Base-by-base conservation (phyloP, 192 early-diverging fungal species). In the Gigaspora rosea region DNA sequence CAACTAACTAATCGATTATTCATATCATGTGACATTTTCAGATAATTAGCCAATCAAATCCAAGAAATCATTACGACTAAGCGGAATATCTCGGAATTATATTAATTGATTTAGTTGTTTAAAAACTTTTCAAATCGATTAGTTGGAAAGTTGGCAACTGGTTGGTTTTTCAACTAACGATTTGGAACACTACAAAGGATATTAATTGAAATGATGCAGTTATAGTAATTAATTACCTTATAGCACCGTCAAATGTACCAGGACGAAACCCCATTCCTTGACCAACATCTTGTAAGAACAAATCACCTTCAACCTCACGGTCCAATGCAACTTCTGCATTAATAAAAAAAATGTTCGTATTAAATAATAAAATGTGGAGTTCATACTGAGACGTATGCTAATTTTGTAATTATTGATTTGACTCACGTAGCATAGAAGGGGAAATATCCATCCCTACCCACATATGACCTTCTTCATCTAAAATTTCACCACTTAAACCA, bases 391-490 rank as follows among this genome's bases (percentile, higher is more conserved):
- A 41, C n/a, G 32, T 27, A 27, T 27, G n/a, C n/a, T 49, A 48
- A 69, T 47, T 48, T 5, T 41, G 36, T 41, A 1, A 18, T 15
- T 48, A 9, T n/a, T 27, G 27, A 27, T 27, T 64, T 11, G 2
- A 73, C 82, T 71, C 77, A 85, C 85, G 87, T 49, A 99, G 84
- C 97, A 99, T 99, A 35, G 94, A 82, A 5, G 92, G 91, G 18
- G 95, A 92, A 78, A 99, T 95, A 80, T 99, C 97, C 85, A 98
- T 87, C 16, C 97, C 97, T 47, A 96, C 94, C 97, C 97, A 99
- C 48, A 93, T 76, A 78, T 99, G 97, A n/a, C 94, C 95, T 58
- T 94, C 92, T 73, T 97, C 97, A 41, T 96, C 94, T 52, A 99
- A 80, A 48, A 97, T 93, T 80, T 99, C 96, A 8, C 96, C 96